phyloP scores from a whole-genome alignment of 1,284 basidiomycete genomes.

The Cystobasidiaceae sp. region DNA sequence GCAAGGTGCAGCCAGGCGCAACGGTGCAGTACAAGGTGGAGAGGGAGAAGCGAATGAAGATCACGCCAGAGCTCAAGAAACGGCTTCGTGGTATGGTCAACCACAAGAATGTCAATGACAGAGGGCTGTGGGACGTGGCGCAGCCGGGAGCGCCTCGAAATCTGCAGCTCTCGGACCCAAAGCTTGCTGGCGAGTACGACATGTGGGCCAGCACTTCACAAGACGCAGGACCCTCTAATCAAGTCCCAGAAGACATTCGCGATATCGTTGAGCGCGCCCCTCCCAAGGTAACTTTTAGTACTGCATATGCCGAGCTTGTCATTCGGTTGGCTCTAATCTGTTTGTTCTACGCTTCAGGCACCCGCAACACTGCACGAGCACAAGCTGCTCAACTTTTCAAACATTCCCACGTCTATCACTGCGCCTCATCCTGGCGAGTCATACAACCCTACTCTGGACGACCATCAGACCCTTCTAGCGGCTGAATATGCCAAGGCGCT shows the following conservation, averaged over 20 bases:
- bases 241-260: not conserved
- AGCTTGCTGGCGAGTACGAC: conserved; percentile 16
- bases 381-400: conserved; percentile 32
- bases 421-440: conserved; percentile 79
- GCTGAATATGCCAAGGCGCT: conserved; percentile 52
- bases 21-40: conserved; percentile 42
- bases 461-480: conserved; percentile 69
- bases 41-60: conserved; percentile 67
- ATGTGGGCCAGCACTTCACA: conserved; percentile 24
- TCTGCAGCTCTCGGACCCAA: conserved; percentile 50
- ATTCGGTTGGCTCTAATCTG: not conserved
- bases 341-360: not conserved
- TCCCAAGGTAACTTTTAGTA: not conserved
- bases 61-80: conserved; percentile 80
- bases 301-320: not conserved
- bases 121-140: conserved; percentile 52
- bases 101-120: conserved; percentile 57
- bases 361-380: conserved; percentile 34
- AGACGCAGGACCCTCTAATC: not conserved
- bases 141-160: conserved; percentile 59
- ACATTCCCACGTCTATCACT: conserved; percentile 56
- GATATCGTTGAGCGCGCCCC: conserved; percentile 3
- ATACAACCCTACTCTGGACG: conserved; percentile 81
- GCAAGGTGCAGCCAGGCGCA: conserved; percentile 27
- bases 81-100: conserved; percentile 68